Evolutionary conservation across 2,329 filamentous ascomycete genomes (phyloP).

Genomic region (Ophiostoma piceae): DNA sequence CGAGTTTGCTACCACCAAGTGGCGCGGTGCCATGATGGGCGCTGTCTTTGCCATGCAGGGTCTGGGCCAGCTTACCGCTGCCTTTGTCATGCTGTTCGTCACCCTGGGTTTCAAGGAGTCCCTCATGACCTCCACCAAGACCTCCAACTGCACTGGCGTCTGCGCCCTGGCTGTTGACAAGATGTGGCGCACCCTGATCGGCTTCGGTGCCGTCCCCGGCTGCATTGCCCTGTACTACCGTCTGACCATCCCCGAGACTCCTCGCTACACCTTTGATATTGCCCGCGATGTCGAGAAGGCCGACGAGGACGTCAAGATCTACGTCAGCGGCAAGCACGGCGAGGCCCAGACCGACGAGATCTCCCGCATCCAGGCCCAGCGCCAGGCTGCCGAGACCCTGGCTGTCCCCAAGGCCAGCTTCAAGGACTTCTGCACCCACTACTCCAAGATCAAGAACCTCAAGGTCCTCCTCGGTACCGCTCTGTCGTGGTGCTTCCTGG

Average conservation of each 20-base stretch:
- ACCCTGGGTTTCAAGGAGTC: slow-evolving; percentile 65
- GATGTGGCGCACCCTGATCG: slow-evolving; percentile 80
- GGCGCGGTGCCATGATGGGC: slow-evolving; percentile 82
- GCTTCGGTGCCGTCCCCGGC: slow-evolving; percentile 73
- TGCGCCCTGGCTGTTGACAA: slow-evolving; percentile 72
- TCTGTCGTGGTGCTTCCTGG: slow-evolving; percentile 76
- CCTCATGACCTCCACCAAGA: slow-evolving; percentile 47
- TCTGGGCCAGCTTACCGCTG: slow-evolving; percentile 70
- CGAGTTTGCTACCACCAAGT: slow-evolving; percentile 81
- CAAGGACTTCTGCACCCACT: slow-evolving; percentile 66
- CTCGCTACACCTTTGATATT: slow-evolving; percentile 82
- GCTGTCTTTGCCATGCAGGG: slow-evolving; percentile 85
- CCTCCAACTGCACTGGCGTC: slow-evolving; percentile 55
- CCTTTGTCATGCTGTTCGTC: slow-evolving; percentile 70
- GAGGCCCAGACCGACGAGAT: slow-evolving; percentile 63
- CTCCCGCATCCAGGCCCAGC: slow-evolving; percentile 53
- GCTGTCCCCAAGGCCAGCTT: slow-evolving; percentile 65
- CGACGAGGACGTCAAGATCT: slow-evolving; percentile 67
- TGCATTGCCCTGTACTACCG: slow-evolving; percentile 75
- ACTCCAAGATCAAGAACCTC: slow-evolving; percentile 64
- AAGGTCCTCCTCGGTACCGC: slow-evolving; percentile 61
- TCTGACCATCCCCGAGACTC: slow-evolving; percentile 79
- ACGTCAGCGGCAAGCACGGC: slow-evolving; percentile 55
- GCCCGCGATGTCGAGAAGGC: slow-evolving; percentile 69
- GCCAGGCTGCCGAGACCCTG: slow-evolving; percentile 50